Conservation (phyloP, 1,284 basidiomycete genomes). For the Gomphus sp. region DNA sequence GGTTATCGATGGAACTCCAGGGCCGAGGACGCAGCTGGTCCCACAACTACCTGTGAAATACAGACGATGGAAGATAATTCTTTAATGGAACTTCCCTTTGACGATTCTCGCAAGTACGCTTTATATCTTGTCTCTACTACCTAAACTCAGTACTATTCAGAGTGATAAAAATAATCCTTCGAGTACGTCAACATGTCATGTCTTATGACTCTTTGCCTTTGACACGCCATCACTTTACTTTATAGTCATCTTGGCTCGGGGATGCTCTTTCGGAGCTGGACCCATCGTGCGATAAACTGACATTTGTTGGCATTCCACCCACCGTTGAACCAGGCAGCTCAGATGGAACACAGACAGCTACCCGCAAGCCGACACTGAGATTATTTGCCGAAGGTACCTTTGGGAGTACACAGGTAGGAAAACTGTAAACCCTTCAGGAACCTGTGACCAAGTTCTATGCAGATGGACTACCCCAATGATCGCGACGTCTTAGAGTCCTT, state of each 20-base stretch:
- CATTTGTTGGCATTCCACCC: conserved; percentile 69
- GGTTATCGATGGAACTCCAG: conserved; percentile 29
- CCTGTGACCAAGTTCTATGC: background rate
- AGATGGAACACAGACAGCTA: conserved; percentile 17
- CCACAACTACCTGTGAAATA: conserved; percentile 84
- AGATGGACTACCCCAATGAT: conserved; percentile 94
- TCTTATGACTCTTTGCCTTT: background rate
- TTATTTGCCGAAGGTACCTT: conserved; percentile 73
- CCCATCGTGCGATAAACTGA: conserved; percentile 72
- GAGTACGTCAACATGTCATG: background rate
- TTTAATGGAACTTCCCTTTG: conserved; percentile 71
- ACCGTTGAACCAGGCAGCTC: conserved; percentile 19
- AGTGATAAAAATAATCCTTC: conserved; percentile 77
- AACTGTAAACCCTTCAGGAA: background rate
- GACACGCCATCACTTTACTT: background rate
- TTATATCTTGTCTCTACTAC: background rate
- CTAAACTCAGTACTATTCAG: conserved; percentile 26
- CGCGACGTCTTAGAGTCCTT: conserved; percentile 83
- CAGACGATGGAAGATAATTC: conserved; percentile 81
- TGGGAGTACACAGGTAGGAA: conserved; percentile 69
- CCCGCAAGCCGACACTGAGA: conserved; percentile 52
- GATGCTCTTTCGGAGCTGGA: conserved; percentile 89
- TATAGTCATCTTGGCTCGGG: conserved; percentile 81
- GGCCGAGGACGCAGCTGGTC: conserved; percentile 75
- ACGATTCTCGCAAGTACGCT: conserved; percentile 55